Evolutionary conservation across 768 basidiomycete genomes (phyloP), one percentile per base, ranked within the genome.

Genomic region (Mycena olivaceomarginata): DNA sequence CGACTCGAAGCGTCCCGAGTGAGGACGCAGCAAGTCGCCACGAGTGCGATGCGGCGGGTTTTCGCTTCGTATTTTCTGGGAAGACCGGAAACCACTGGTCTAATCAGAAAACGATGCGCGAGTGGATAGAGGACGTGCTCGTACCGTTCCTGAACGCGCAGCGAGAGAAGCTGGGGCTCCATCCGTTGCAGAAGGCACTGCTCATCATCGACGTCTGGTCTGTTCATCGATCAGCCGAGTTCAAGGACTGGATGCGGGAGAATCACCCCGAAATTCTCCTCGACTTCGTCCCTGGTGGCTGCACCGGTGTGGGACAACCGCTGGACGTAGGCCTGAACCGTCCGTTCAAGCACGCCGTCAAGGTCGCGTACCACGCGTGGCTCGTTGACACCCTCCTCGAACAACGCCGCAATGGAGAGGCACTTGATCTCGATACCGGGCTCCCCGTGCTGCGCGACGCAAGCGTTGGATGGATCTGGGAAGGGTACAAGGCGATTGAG

Each of bases 161-260:
- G 68, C 39, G 73, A 74, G 48, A 18, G 31, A 11, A 18, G 43
- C 5, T 72, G 69, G 5, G 31, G 37, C 8, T 53, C 48, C 18
- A 77, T 51, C 39, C 74, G 9, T 25, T 12, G 10, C 81, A 82
- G 60, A 75, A 79, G 53, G 70, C 75, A 20, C 46, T 84, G 31
- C 31, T 31, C 31, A 31, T 76, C 43, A 80, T 84, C 22, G 83
- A 84, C 63, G 76, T 79, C 46, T 84, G 83, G 83, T 82, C 83
- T 9, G 85, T 85, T 37, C 86, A 86, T 70, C 76, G 83, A 6
- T 82, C 81, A 11, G 51, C 62, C 18, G 83, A 82, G 43, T 86
- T 86, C 74, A 64, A 80, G 15, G 62, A 15, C 15, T 86, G 84
- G 84, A 67, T 86, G 53, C 56, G 72, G 22, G 70, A 59, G 25